These are phyloP conservation scores for Hypoxylon sp. DNA, from an alignment of 2,329 filamentous ascomycete species.

Conservation along the genomic window DNA sequence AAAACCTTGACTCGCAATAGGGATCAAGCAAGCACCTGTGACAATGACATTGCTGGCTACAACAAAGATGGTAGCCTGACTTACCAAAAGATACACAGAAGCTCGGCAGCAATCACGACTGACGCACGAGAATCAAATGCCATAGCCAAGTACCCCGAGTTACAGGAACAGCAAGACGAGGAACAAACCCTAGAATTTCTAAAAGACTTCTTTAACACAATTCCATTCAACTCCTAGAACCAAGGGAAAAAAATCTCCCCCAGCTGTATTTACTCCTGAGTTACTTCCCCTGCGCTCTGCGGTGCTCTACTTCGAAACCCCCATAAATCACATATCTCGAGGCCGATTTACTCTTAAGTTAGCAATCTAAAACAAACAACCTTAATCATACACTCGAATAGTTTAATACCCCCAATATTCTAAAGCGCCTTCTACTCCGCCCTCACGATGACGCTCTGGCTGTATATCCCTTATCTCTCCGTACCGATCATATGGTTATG, in stretches of 20 bases:
- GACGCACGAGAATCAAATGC: not conserved
- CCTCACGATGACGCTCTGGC: not conserved
- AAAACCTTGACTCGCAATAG: not conserved
- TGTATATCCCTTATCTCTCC: not conserved
- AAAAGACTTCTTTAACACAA: not conserved
- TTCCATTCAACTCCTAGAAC: not conserved
- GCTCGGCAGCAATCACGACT: not conserved
- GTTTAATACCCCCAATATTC: not conserved
- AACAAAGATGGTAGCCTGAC: constrained; percentile 1
- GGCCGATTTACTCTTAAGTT: not conserved
- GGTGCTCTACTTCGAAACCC: no score
- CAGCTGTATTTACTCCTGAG: not conserved
- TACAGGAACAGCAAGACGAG: not conserved
- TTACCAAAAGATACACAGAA: not conserved
- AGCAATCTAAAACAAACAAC: not conserved
- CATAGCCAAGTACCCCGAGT: not conserved
- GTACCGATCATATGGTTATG: not conserved
- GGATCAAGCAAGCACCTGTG: not conserved
- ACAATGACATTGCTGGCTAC: not conserved
- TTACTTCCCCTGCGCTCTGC: not conserved
- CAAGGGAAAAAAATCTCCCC: not conserved
- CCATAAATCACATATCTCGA: not conserved
- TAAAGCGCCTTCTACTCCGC: not conserved
- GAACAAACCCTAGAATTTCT: not conserved
- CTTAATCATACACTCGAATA: not conserved